Evolutionary conservation across 2,329 filamentous ascomycete genomes (phyloP).

Genomic region (Aspergillus uvarum): DNA sequence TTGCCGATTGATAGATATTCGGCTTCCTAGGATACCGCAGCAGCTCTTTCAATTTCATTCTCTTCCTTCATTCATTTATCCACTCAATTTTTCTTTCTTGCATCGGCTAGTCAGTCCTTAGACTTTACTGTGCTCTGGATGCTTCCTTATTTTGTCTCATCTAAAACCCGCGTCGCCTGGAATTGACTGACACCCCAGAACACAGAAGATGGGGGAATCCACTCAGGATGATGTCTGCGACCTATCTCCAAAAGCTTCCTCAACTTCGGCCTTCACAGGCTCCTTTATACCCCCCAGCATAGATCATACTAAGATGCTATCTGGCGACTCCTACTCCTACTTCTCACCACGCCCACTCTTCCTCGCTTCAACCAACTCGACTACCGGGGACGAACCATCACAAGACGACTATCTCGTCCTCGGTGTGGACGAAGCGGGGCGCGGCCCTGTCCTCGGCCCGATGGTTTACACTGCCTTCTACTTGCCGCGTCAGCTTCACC

Average conservation of each 20-base stretch:
- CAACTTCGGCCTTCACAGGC: conserved; percentile 28
- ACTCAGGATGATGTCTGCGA: conserved; percentile 22
- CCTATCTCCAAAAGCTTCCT: conserved; percentile 35
- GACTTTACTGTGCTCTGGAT: not conserved
- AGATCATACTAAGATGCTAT: conserved; percentile 55
- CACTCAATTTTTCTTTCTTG: not conserved
- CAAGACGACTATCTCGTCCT: conserved; percentile 52
- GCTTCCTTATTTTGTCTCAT: not conserved
- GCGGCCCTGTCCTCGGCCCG: conserved; percentile 83
- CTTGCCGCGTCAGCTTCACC: conserved; percentile 61
- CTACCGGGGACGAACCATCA: not conserved
- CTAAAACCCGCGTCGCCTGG: not conserved
- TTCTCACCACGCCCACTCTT: conserved; percentile 66
- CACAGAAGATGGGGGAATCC: conserved; percentile 35
- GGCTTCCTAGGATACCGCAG: not conserved
- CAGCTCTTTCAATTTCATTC: not conserved
- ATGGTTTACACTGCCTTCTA: conserved; percentile 74
- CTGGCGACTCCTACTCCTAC: conserved; percentile 68
- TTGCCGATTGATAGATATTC: not conserved
- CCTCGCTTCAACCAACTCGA: conserved; percentile 45
- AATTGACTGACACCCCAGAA: conserved; percentile 1
- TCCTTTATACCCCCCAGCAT: conserved; percentile 70
- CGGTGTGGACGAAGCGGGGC: conserved; percentile 90
- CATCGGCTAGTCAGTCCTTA: not conserved
- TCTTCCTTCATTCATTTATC: not conserved